A percentile compares a stretch with the other conserved stretches of the same genome.
Conservation (phyloP, 257 asterid genomes). For the Ophiorrhiza pumila region DNA sequence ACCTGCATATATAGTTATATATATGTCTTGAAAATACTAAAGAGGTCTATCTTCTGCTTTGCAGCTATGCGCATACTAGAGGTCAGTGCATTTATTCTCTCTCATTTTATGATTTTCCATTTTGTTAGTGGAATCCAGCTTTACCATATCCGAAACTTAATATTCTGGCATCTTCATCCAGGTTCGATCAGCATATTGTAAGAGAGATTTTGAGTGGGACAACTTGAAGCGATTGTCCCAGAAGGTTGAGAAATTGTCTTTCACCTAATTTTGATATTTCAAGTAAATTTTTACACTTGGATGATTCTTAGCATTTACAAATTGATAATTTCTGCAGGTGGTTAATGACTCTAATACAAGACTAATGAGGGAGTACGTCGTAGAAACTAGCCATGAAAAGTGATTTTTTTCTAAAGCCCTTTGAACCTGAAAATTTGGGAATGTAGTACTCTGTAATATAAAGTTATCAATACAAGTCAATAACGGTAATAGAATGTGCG, state of each 20-base stretch:
- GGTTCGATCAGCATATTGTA: conserved; percentile 90
- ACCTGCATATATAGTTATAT: neutral
- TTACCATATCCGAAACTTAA: neutral
- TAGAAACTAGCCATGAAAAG: conserved; percentile 51
- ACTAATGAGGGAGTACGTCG: conserved; percentile 74
- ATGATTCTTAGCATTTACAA: neutral
- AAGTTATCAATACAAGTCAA: neutral
- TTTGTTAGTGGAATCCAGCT: neutral
- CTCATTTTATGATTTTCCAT: neutral
- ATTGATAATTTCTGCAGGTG: conserved; percentile 46
- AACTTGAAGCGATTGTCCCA: conserved; percentile 60
- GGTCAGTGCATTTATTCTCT: conserved; percentile 38
- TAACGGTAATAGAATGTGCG: neutral
- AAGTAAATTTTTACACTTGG: neutral
- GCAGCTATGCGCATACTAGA: conserved; percentile 82
- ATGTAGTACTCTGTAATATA: neutral
- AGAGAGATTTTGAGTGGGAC: conserved; percentile 88
- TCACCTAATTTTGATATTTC: neutral
- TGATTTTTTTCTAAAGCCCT: conserved; percentile 14
- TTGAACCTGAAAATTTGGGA: neutral
- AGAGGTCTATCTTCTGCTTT: neutral
- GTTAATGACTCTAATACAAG: conserved; percentile 66
- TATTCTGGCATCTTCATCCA: conserved; percentile 17
- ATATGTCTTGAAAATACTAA: neutral
- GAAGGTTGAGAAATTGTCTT: conserved; percentile 37